Evolutionary conservation across 768 basidiomycete species (phyloP).

Genomic region (Trichaptum fuscoviolaceum): DNA sequence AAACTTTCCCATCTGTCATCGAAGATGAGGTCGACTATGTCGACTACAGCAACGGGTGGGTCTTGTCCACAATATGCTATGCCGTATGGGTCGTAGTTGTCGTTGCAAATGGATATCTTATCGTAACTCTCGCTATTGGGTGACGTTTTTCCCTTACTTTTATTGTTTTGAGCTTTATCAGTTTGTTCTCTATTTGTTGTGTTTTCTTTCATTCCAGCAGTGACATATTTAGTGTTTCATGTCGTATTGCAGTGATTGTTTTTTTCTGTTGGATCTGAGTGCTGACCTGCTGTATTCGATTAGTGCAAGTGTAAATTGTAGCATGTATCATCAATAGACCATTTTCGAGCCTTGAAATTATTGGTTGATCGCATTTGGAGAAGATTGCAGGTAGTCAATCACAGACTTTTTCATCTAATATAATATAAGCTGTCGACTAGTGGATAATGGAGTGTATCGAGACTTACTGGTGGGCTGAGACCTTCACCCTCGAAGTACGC

Average conservation of each 20-base stretch:
- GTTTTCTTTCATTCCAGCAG: neutral
- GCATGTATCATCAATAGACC: neutral
- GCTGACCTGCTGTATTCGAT: neutral
- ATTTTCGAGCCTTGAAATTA: neutral
- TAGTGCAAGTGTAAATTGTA: neutral
- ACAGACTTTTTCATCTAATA: slow-evolving; percentile 25
- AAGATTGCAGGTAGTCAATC: slow-evolving; percentile 18
- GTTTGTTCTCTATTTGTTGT: neutral
- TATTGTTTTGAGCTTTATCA: neutral
- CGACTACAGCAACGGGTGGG: slow-evolving; percentile 59
- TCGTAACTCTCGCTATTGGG: slow-evolving; percentile 52
- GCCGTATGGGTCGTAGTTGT: slow-evolving; percentile 61
- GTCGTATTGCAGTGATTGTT: neutral
- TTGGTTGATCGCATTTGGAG: neutral
- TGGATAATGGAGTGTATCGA: neutral
- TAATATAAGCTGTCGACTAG: slow-evolving; percentile 21
- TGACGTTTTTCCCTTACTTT: neutral
- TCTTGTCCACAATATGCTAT: slow-evolving; percentile 45
- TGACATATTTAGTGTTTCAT: neutral
- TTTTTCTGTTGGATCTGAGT: neutral
- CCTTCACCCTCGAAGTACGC: slow-evolving; percentile 71
- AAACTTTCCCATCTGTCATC: neutral
- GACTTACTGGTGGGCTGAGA: slow-evolving; percentile 59
- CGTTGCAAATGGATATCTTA: slow-evolving; percentile 71
- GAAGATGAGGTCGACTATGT: slow-evolving; percentile 33